These are phyloP conservation scores for Monosporozyma servazzii DNA, from an alignment of 805 yeast genomes.

Conservation along the genomic window DNA sequence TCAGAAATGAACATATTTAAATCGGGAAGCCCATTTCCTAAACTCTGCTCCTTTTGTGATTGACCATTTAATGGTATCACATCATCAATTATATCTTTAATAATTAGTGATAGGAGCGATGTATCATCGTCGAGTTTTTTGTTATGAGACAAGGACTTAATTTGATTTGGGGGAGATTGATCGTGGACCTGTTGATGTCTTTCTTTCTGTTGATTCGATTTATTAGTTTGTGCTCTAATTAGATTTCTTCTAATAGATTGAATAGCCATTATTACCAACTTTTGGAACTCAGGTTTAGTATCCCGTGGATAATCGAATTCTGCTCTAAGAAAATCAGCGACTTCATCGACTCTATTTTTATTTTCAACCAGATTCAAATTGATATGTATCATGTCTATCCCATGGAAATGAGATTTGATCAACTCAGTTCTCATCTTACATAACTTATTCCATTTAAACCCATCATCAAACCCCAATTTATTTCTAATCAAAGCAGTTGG, in stretches of 20 bases:
- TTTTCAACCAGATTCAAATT: slow-evolving; percentile 84
- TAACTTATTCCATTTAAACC: slow-evolving; percentile 76
- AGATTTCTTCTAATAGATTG: slow-evolving; percentile 88
- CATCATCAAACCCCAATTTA: slow-evolving; percentile 67
- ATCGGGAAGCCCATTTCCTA: not conserved
- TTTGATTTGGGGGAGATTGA: slow-evolving; percentile 5
- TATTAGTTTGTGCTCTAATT: slow-evolving; percentile 46
- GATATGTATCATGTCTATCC: slow-evolving; percentile 36
- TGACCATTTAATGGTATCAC: slow-evolving; percentile 19
- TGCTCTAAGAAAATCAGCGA: slow-evolving; percentile 63
- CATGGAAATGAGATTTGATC: slow-evolving; percentile 43
- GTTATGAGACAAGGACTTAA: slow-evolving; percentile 54
- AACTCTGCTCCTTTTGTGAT: slow-evolving; percentile 4
- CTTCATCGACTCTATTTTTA: slow-evolving; percentile 65
- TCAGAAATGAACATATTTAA: slow-evolving; percentile 1
- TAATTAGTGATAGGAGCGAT: not conserved
- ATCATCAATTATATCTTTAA: slow-evolving; percentile 17
- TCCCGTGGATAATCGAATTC: slow-evolving; percentile 63
- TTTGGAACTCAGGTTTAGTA: slow-evolving; percentile 46
- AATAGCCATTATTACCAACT: slow-evolving; percentile 83
- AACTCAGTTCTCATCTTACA: slow-evolving; percentile 80
- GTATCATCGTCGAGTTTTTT: slow-evolving; percentile 38
- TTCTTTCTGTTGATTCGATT: slow-evolving; percentile 3
- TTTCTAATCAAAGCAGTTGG: slow-evolving; percentile 36
- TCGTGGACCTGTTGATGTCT: no score